Percentiles rank a stretch among this genome's conserved stretches.
Conservation (phyloP, 2,329 filamentous ascomycete genomes). For the Colletotrichum aenigma region DNA sequence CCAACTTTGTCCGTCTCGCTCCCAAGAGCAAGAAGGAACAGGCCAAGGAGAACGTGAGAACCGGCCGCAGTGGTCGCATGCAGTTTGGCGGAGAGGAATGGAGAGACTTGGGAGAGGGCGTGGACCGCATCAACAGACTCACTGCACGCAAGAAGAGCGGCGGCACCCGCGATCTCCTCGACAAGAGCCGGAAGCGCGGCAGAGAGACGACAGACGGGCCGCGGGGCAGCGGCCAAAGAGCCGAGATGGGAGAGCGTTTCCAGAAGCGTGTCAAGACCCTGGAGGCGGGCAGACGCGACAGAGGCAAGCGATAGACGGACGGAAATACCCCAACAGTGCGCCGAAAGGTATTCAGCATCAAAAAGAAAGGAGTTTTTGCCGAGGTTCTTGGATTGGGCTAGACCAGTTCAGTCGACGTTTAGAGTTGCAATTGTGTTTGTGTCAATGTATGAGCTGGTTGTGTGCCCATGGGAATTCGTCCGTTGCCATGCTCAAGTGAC, state of each 20-base stretch:
- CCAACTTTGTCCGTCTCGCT: constrained; percentile 87
- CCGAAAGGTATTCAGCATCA: neutral
- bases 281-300: constrained; percentile 49
- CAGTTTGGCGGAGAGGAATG: constrained; percentile 89
- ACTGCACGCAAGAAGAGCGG: constrained; percentile 71
- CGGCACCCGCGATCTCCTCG: constrained; percentile 66
- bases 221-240: constrained; percentile 62
- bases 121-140: constrained; percentile 84
- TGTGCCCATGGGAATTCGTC: neutral
- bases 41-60: constrained; percentile 64
- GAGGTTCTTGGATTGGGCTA: neutral
- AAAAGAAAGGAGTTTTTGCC: neutral
- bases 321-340: neutral
- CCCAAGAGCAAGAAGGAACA: constrained; percentile 87
- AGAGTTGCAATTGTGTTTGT: neutral
- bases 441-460: neutral
- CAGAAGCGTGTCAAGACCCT: constrained; percentile 69
- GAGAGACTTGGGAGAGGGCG: constrained; percentile 81
- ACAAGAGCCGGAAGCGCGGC: constrained; percentile 85
- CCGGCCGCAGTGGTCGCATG: constrained; percentile 62
- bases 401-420: neutral
- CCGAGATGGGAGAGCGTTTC: constrained; percentile 75
- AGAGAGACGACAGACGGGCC: constrained; percentile 72
- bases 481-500: neutral
- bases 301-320: constrained; percentile 42